Evolutionary conservation across 257 asterid species (phyloP), one percentile per base, ranked within the genome.

Genomic region (Ballota nigra): DNA sequence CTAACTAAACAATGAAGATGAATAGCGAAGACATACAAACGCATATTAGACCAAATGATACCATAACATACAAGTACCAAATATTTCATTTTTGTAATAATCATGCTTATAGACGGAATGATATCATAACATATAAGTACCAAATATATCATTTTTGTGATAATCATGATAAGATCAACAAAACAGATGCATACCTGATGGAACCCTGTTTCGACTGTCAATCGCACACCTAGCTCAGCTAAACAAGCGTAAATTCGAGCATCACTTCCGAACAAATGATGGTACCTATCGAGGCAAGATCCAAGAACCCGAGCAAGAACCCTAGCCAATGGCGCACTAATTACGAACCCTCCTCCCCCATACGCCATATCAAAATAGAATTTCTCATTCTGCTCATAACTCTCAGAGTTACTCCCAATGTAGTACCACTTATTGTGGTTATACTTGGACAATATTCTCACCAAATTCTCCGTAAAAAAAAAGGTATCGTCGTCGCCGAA

Each of bases 341-440:
- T 72, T 0, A 84, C 97, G 73, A 79, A 87, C 13, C 97, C 97
- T 8, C 96, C 96, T 16, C 97, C 96, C 5, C 97, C 96, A 76
- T 70, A 91, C 23, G 96, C 97, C 97, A 91, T 87, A 26, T 67
- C 85, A 65, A 91, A 91, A 10, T 78, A 83, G 62, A 84, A 82
- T 64, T 84, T 86, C 73, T 83, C 90, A 67, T 89, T 91, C 76
- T 89, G 95, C 68, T 87, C 92, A 59, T 84, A 89, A 63, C 88
- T 86, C 86, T 91, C 96, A 0, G 96, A 89, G 18, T 81, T 56
- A 81, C 66, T 71, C 29, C 95, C 95, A 15, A 89, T 67, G 22
- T 89, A 91, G 56, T 78, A 84, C 96, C 90, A 92, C 83, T 63
- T 47, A 22, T 64, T 58, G 66, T 83, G 84, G 75, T 91, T 85